phyloP scores from a whole-genome alignment of 345 rosid genomes.

The Psidium friedrichsthalianum region DNA sequence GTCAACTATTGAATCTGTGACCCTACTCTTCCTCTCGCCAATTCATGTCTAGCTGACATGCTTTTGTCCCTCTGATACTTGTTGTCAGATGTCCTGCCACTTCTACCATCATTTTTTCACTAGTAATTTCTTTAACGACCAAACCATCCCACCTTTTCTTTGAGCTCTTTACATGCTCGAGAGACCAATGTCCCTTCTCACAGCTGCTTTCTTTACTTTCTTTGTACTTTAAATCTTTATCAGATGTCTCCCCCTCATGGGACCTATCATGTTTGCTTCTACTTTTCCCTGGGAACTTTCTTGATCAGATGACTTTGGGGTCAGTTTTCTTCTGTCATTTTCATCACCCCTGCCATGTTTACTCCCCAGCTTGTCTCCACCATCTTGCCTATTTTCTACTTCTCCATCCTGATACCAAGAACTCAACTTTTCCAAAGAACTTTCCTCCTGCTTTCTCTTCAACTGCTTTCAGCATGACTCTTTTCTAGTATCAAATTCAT shows the following conservation, averaged over 20 bases:
- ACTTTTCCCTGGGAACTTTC: constrained; percentile 41
- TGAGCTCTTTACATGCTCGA: constrained; percentile 44
- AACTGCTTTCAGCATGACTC: constrained; percentile 34
- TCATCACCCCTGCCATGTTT: constrained; percentile 37
- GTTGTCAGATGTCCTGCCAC: constrained; percentile 53
- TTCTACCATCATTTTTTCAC: constrained; percentile 42
- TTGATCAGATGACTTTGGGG: constrained; percentile 39
- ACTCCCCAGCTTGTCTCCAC: constrained; percentile 46
- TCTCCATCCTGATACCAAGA: constrained; percentile 95
- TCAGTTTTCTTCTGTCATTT: constrained; percentile 46
- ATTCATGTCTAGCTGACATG: constrained; percentile 38
- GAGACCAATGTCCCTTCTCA: constrained; percentile 58
- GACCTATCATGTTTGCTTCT: constrained; percentile 68
- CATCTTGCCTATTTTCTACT: constrained; percentile 42
- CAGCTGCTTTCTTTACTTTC: constrained; percentile 68
- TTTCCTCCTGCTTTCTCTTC: constrained; percentile 85
- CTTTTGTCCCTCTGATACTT: constrained; percentile 47
- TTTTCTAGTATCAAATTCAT: constrained; percentile 45
- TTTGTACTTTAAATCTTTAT: constrained; percentile 47
- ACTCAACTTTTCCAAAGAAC: constrained; percentile 77
- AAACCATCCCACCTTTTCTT: constrained; percentile 86
- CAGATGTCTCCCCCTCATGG: constrained; percentile 33
- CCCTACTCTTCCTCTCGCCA: constrained; percentile 42
- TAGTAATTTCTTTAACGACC: constrained; percentile 34
- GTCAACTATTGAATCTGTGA: constrained; percentile 36